A percentile compares a stretch with the other conserved stretches of the same genome.
Evolutionary conservation across 1,284 basidiomycete species (phyloP).

Genomic region (Sporisorium sorghi): DNA sequence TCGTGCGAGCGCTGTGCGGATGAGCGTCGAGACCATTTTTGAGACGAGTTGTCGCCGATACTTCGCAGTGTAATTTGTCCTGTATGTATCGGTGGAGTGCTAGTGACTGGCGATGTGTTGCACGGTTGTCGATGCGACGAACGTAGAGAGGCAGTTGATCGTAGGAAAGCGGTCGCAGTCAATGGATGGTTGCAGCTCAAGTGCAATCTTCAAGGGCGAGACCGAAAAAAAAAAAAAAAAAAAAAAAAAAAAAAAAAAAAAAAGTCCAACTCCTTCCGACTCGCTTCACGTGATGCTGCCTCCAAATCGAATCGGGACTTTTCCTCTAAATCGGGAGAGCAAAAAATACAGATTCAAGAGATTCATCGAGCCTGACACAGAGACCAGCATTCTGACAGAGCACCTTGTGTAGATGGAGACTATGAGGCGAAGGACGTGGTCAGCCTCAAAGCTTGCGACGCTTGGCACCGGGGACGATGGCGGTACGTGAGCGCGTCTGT

Average conservation of each 20-base stretch:
- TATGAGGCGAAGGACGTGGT: too few species aligned
- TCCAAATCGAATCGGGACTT: conserved; percentile 13
- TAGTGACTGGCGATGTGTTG: too few species aligned
- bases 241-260: conserved; percentile 9
- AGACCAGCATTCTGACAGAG: conserved; percentile 5
- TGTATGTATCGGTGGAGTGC: too few species aligned
- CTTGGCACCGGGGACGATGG: conserved; percentile 32
- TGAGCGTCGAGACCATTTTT: conserved; percentile 28
- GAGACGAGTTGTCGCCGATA: not conserved
- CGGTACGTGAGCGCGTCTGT: conserved; percentile 10
- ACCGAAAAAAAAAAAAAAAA: not conserved
- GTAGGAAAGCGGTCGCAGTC: not conserved
- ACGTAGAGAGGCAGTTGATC: too few species aligned
- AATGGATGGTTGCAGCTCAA: not conserved
- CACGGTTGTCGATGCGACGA: too few species aligned
- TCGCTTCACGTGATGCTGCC: not conserved
- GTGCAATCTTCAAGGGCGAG: not conserved
- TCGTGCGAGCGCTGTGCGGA: conserved; percentile 10
- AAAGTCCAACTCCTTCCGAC: too few species aligned
- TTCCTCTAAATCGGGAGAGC: not conserved
- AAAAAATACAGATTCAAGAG: not conserved
- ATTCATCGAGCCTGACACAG: not conserved
- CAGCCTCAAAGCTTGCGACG: conserved; percentile 36
- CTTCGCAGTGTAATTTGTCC: too few species aligned
- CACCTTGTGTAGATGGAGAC: not conserved